These are phyloP conservation scores for Tylopilus subfusipes DNA, from an alignment of 768 basidiomycete genomes.

Conservation along the genomic window DNA sequence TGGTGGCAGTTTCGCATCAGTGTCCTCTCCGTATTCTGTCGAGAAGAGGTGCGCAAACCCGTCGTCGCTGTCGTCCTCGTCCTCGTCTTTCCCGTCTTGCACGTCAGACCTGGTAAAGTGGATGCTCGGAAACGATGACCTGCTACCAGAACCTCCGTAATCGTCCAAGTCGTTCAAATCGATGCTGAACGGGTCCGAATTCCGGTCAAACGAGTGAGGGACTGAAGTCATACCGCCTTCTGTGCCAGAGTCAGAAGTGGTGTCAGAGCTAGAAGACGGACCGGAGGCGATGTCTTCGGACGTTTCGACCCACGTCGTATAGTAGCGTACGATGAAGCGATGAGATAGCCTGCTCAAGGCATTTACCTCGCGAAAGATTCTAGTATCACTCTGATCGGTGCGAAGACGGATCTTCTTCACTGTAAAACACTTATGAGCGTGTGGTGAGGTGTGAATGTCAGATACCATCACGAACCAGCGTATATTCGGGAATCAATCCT, in stretches of 20 bases:
- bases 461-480: constrained; percentile 48
- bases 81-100: constrained; percentile 40
- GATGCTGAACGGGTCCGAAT: constrained; percentile 59
- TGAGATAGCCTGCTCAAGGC: constrained; percentile 85
- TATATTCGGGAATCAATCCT: constrained; percentile 84
- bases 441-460: not conserved
- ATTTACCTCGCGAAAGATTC: constrained; percentile 89
- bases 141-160: constrained; percentile 47
- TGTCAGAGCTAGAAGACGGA: constrained; percentile 45
- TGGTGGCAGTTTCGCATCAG: constrained; percentile 27
- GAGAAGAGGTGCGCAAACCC: constrained; percentile 36
- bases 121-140: constrained; percentile 76
- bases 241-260: constrained; percentile 35
- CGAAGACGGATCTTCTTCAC: constrained; percentile 89
- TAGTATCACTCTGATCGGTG: constrained; percentile 73
- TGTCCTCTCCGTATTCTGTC: constrained; percentile 34
- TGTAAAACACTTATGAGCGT: constrained; percentile 22
- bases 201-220: constrained; percentile 40
- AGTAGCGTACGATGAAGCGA: constrained; percentile 88
- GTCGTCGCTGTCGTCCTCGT: constrained; percentile 43
- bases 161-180: constrained; percentile 64
- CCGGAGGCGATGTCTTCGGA: constrained; percentile 50
- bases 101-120: constrained; percentile 60
- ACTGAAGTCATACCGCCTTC: constrained; percentile 56
- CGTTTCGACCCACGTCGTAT: constrained; percentile 86